Base-by-base conservation (phyloP, 129 eudicot species). In the Silybum marianum region DNA sequence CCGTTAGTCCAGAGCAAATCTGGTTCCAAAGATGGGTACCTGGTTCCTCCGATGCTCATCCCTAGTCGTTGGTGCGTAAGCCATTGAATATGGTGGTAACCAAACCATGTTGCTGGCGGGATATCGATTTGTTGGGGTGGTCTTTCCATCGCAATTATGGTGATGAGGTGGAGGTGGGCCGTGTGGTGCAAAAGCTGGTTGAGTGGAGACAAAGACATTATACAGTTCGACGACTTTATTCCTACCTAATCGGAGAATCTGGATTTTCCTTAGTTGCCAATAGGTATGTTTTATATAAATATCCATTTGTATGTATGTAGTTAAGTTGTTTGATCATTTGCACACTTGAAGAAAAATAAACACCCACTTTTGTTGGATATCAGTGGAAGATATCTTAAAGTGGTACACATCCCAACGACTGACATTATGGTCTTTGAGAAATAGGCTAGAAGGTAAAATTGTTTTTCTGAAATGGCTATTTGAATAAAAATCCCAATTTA, bases 61-160 rank as follows among this genome's bases (percentile, higher is more conserved):
- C n/a, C n/a, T n/a, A n/a, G 39, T 78, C 90, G n/a, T 72, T 87
- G 11, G 90, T 87, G 39, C 83, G 87, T 80, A 76, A 68, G 46
- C 65, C 74, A 0, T 83, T 87, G 90, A 80, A n/a, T 80, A 68
- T 54, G 40, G 78, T 62, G 25, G 83, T 83, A 48, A 67, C 71
- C 0, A 72, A 87, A 18, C 83, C 36, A 32, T 77, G 83, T 74
- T 83, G 87, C 34, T 87, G 90, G 90, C 77, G 54, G 19, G 72
- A 80, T 6, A 39, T 87, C 1, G 71, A 87, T 71, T n/a, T 87
- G 21, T 18, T n/a, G 42, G 42, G 9, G 18, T 87, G 90, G 90
- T 80, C 87, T 18, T 70, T 80, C 6, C 46, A 78, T 0, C 44
- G 80, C 0, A 39, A 28, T 3, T 2, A 46, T 14, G 16, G 72